Evolutionary conservation across 73 alveolate species (phyloP), one percentile per base, ranked within the genome.

Genomic region (Chromera velia): DNA sequence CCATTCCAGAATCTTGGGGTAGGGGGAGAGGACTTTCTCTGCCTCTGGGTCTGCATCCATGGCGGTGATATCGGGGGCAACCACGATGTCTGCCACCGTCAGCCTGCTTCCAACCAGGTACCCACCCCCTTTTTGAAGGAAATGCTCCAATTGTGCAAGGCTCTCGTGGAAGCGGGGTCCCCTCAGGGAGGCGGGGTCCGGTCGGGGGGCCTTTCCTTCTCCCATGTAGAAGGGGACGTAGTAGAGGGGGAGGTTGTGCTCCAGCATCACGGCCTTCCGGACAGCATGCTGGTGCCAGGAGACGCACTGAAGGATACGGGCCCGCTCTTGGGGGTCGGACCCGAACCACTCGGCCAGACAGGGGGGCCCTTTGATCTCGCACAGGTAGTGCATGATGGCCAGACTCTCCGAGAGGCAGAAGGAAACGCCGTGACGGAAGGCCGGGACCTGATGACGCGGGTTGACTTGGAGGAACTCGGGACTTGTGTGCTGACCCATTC

Each of bases 331-430:
- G 28, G 22, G 34, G 34, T 32, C 40, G 45, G 28, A 32, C 72
- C 30, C 40, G 34, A 65, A 65, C 72, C 72, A 65, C 9, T 1
- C 0, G 40, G 28, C 72, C 28, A 65, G 34, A n/a, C 28, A 32
- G n/a, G n/a, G n/a, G n/a, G n/a, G n/a, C 26, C 72, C 72, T 18
- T 27, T 18, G 27, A 65, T 17, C 34, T 65, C 72, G 40, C 72
- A 65, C 13, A 65, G 72, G 72, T 65, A 65, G 28, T 34, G 72
- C 72, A 65, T 65, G 34, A 65, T 65, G 72, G 72, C 72, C 72
- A 28, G 18, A 18, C 63, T 18, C 18, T 45, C 18, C 18, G 9
- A 10, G 9, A 9, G 63, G 18, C 26, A 9, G n/a, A n/a, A n/a
- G n/a, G 0, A 63, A 63, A 63, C 34, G 30, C 71, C 26, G 67